These are phyloP conservation scores for Candida glaebosa DNA, from an alignment of 805 yeast genomes.

Conservation along the genomic window DNA sequence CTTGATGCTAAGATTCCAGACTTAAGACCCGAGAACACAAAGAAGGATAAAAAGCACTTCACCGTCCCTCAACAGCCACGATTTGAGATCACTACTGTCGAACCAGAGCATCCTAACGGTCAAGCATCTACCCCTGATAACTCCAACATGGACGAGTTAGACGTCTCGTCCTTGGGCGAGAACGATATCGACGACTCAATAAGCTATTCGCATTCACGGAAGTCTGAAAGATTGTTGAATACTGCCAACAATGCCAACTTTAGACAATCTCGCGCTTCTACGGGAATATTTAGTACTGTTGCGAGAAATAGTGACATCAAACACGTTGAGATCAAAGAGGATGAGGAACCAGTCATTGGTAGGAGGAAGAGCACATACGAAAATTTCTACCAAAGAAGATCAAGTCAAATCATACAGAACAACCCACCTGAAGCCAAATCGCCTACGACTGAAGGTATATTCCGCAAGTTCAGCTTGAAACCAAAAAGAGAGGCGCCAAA, in stretches of 20 bases:
- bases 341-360: background rate
- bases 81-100: conserved; percentile 3
- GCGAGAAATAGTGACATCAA: conserved; percentile 2
- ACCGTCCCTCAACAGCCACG: background rate
- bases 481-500: conserved; percentile 40
- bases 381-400: background rate
- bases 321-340: background rate
- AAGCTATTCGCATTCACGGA: background rate
- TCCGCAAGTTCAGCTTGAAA: conserved; percentile 28
- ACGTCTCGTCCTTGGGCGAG: background rate
- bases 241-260: conserved; percentile 4
- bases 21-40: conserved; percentile 5
- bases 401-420: background rate
- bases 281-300: conserved; percentile 28
- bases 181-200: background rate
- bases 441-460: conserved; percentile 10
- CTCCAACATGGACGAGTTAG: background rate
- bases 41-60: background rate
- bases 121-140: background rate
- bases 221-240: background rate
- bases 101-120: background rate
- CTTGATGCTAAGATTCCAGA: conserved; percentile 11
- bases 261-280: conserved; percentile 22
- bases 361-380: background rate
- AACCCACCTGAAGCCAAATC: background rate